Evolutionary conservation across 2,329 filamentous ascomycete species (phyloP).

Genomic region (Phialophora macrospora): DNA sequence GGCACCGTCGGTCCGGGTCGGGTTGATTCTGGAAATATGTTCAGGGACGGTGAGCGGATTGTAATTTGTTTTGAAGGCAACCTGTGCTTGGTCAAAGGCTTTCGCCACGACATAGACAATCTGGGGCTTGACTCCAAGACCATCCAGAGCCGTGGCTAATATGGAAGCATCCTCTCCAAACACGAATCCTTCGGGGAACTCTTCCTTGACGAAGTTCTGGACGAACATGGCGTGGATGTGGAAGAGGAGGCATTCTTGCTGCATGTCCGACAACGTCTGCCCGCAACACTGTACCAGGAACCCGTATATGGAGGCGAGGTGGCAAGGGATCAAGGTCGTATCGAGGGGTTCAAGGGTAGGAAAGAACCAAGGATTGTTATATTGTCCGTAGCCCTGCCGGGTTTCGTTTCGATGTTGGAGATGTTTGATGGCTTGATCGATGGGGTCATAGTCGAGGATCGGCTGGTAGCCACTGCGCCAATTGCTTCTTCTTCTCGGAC

Average conservation of each 20-base stretch:
- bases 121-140: constrained; percentile 19
- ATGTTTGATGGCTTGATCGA: constrained; percentile 27
- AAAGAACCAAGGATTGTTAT: constrained; percentile 36
- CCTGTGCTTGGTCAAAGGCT: constrained; percentile 23
- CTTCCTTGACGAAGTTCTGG: constrained; percentile 35
- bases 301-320: constrained; percentile 28
- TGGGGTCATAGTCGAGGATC: constrained; percentile 32
- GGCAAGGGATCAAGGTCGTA: constrained; percentile 30
- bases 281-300: constrained; percentile 21
- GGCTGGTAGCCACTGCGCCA: constrained; percentile 31
- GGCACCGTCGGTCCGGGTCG: constrained; percentile 24
- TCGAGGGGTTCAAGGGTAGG: constrained; percentile 17
- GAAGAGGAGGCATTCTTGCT: constrained; percentile 27
- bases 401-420: constrained; percentile 22
- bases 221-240: constrained; percentile 35
- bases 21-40: constrained; percentile 1
- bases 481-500: constrained; percentile 27
- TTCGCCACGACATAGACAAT: constrained; percentile 24
- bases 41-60: constrained; percentile 16
- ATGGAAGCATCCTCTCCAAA: constrained; percentile 31
- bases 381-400: constrained; percentile 35
- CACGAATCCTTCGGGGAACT: constrained; percentile 36
- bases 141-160: constrained; percentile 21
- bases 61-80: constrained; percentile 20
- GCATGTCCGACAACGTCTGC: constrained; percentile 13